Evolutionary conservation across 306 rosid genomes (phyloP).

Genomic region (Mimosa bimucronata): DNA sequence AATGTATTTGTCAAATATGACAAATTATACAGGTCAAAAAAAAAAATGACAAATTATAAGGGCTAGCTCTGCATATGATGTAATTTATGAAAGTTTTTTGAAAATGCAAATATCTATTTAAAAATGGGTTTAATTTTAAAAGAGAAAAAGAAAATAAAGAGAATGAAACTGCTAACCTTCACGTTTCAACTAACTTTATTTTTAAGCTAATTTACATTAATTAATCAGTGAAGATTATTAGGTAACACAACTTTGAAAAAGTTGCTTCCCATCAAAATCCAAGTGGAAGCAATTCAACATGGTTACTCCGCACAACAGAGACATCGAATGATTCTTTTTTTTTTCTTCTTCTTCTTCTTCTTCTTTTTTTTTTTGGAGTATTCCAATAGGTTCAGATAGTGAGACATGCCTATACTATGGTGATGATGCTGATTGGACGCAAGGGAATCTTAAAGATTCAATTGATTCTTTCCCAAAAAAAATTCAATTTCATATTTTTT

Average conservation of each 20-base stretch:
- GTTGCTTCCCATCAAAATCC: constrained; percentile 32
- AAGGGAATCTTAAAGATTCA: constrained; percentile 39
- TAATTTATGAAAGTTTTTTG: background rate
- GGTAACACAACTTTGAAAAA: constrained; percentile 1
- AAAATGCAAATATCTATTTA: too few relatives aligned
- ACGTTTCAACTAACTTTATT: background rate
- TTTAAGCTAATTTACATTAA: constrained; percentile 2
- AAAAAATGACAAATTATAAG: background rate
- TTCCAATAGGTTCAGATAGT: constrained; percentile 14
- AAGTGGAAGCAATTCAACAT: constrained; percentile 38
- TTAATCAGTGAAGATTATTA: constrained; percentile 16
- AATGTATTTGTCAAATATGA: background rate
- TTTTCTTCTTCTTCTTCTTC: too few relatives aligned
- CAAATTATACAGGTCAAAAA: background rate
- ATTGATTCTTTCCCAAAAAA: background rate
- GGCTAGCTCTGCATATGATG: background rate
- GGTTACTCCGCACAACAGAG: constrained; percentile 22
- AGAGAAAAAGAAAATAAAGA: background rate
- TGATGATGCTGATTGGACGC: constrained; percentile 33
- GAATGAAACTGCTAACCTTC: background rate
- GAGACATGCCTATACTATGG: constrained; percentile 24
- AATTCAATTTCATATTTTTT: background rate
- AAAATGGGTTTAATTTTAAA: background rate
- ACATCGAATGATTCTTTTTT: background rate
- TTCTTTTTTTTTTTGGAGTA: background rate